Conservation (phyloP, 2,329 filamentous ascomycete species). For the Neofusicoccum laricinum region DNA sequence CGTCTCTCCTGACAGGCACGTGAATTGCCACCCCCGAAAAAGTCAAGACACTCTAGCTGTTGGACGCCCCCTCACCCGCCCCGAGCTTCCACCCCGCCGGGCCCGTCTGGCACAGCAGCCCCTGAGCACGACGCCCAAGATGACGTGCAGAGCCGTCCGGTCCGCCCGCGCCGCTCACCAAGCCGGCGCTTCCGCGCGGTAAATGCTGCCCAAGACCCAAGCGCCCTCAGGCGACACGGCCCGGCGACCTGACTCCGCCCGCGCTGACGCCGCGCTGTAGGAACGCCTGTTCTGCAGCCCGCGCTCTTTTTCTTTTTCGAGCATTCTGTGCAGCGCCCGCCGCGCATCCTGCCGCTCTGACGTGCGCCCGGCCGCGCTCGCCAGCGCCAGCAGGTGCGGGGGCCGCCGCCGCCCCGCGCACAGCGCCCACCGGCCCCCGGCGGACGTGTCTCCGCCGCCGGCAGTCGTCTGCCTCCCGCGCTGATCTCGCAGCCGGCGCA, state of each 20-base stretch:
- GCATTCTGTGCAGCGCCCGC: not conserved
- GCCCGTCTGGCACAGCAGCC: not conserved
- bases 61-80: not conserved
- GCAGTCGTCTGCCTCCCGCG: not conserved
- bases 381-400: too few species aligned
- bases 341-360: not conserved
- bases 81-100: conserved; percentile 9
- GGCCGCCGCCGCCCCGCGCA: too few species aligned
- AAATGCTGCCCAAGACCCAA: conserved; percentile 8
- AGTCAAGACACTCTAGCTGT: not conserved
- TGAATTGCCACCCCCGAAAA: not conserved
- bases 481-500: not conserved
- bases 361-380: not conserved
- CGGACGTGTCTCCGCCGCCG: not conserved
- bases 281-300: not conserved
- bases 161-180: not conserved
- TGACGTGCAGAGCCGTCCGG: conserved; percentile 12
- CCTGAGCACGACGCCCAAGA: not conserved
- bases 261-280: too few species aligned
- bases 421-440: too few species aligned
- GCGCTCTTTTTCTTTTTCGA: not conserved
- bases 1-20: conserved; percentile 11
- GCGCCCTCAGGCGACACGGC: conserved; percentile 4
- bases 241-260: not conserved
- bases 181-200: conserved; percentile 2